phyloP scores from a whole-genome alignment of 257 asterid genomes.

The Ocimum tenuiflorum region DNA sequence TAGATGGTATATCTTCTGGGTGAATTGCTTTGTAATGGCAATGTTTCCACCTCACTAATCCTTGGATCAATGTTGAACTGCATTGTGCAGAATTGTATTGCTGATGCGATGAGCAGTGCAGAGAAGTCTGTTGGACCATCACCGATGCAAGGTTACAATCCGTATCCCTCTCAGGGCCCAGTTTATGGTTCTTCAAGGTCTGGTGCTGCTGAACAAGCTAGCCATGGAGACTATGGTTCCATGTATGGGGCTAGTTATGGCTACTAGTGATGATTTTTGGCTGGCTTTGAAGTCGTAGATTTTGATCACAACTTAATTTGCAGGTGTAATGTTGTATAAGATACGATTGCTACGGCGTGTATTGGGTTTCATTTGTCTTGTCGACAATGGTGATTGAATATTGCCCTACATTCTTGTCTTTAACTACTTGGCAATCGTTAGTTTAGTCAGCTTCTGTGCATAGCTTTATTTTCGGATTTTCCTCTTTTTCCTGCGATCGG shows the following conservation, averaged over 20 bases:
- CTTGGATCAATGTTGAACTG: neutral
- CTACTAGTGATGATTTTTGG: conserved; percentile 30
- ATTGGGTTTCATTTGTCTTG: no score
- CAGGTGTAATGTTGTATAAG: conserved; percentile 14
- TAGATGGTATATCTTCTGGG: no score
- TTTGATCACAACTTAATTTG: neutral
- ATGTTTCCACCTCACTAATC: neutral
- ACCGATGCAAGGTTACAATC: conserved; percentile 53
- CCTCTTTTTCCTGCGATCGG: neutral
- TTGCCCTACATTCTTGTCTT: neutral
- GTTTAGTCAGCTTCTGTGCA: neutral
- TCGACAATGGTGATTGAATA: neutral
- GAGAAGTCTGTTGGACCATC: conserved; percentile 38
- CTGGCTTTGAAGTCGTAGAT: neutral
- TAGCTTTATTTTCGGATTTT: neutral
- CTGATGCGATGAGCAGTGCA: conserved; percentile 48
- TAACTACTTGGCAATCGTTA: neutral
- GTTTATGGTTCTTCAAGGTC: conserved; percentile 37
- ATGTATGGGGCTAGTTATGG: conserved; percentile 47
- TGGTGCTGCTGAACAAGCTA: conserved; percentile 34
- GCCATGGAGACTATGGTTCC: conserved; percentile 46
- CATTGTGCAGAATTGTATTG: conserved; percentile 61
- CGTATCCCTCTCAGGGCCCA: conserved; percentile 48
- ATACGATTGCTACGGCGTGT: neutral
- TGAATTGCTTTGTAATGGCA: no score